phyloP scores from a whole-genome alignment of 345 rosid species.

The Lenwebbia sp. region DNA sequence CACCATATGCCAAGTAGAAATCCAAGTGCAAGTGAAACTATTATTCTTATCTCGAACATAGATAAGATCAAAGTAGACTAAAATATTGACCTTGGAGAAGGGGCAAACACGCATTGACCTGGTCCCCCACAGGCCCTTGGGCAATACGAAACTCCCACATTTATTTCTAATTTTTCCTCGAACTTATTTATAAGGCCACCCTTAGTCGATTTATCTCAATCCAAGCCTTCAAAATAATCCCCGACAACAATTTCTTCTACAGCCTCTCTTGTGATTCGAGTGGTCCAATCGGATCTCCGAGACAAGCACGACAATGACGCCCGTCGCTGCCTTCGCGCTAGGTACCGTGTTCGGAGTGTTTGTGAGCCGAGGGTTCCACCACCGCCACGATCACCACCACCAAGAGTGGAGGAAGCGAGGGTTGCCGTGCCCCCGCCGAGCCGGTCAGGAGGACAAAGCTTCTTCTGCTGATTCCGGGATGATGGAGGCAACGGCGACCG shows the following conservation, averaged over 20 bases:
- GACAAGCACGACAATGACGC: not conserved
- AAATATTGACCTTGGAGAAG: not conserved
- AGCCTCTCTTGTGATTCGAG: not conserved
- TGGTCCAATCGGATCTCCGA: not conserved
- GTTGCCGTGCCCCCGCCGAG: not conserved
- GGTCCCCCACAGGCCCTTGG: not conserved
- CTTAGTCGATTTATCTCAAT: not conserved
- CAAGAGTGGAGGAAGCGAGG: not conserved
- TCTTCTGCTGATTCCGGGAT: not conserved
- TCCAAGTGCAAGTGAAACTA: no score
- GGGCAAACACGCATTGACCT: not conserved
- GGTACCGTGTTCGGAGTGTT: slow-evolving; percentile 1
- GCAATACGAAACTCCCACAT: not conserved
- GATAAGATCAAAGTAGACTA: not conserved
- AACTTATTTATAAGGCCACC: not conserved
- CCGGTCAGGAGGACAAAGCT: not conserved
- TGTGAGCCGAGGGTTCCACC: slow-evolving; percentile 1
- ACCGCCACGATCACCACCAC: not conserved
- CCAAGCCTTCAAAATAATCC: not conserved
- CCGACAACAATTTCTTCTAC: not conserved
- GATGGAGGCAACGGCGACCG: no score
- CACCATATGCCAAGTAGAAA: no score
- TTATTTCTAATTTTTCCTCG: not conserved
- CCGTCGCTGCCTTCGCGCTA: not conserved
- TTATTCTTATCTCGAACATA: no score